A percentile compares a stretch with the other conserved stretches of the same genome.
Conservation (phyloP, 345 rosid genomes). For the Melastoma malabathricum region DNA sequence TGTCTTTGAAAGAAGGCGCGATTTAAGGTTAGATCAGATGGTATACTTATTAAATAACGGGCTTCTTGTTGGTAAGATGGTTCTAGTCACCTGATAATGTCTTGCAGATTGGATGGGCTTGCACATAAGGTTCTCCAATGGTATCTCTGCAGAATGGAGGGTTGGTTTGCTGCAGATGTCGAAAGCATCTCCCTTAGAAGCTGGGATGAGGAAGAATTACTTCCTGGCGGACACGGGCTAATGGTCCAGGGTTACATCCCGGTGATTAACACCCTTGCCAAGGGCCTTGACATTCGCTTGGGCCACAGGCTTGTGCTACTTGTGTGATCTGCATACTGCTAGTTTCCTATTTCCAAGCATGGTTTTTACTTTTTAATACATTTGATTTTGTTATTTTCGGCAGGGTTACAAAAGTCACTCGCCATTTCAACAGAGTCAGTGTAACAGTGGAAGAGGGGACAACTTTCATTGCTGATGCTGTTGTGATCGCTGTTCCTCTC, state of each 20-base stretch:
- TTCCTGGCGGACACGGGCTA: conserved; percentile 88
- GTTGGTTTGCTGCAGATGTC: conserved; percentile 92
- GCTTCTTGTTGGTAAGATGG: neutral
- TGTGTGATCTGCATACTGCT: neutral
- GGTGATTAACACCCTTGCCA: conserved; percentile 65
- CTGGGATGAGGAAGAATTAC: conserved; percentile 70
- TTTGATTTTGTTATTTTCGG: neutral
- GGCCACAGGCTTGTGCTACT: conserved; percentile 40
- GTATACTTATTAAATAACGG: neutral
- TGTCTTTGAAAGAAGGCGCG: conserved; percentile 63
- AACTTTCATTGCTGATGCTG: conserved; percentile 64
- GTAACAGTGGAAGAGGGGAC: conserved; percentile 35
- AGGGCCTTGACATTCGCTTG: conserved; percentile 54
- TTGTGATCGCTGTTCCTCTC: conserved; percentile 57
- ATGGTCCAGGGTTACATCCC: conserved; percentile 90
- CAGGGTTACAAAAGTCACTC: no score
- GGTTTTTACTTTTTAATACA: neutral
- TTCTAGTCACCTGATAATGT: neutral
- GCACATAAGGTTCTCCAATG: conserved; percentile 79
- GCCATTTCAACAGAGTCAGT: no score
- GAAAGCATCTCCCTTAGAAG: conserved; percentile 70
- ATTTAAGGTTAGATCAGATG: conserved; percentile 40
- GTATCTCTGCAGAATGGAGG: conserved; percentile 92
- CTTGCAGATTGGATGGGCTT: conserved; percentile 54
- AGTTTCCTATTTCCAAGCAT: neutral